Evolutionary conservation across 306 rosid genomes (phyloP), one percentile per base, ranked within the genome.

Genomic region (Aeschynomene evenia): DNA sequence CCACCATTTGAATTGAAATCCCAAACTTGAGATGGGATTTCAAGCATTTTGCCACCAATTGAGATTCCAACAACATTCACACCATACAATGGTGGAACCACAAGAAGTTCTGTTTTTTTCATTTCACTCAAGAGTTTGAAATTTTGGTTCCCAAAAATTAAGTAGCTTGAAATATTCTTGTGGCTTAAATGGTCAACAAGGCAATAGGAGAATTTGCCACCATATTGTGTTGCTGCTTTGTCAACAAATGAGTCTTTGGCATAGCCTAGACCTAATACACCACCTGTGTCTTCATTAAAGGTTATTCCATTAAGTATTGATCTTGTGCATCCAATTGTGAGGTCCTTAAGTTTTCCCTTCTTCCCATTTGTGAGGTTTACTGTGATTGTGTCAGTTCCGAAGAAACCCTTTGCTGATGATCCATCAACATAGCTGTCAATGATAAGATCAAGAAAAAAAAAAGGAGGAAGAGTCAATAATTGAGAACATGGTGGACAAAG

Each of bases 161-260:
- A 78, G 57, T 79, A 80, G 11, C 80, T 88, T 7, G 92, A 71
- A 26, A 85, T 68, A 19, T 77, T 70, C 43, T 3, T 64, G 68
- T 70, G 79, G 82, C 89, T 85, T 14, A 81, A 54, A 68, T 88
- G 96, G 66, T 94, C 97, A 40, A 91, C 85, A 0, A 94, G 77
- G 77, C 98, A 94, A 50, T 94, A 94, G 0, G 98, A 82, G 70
- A 94, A 84, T 45, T 79, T 88, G 70, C 82, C 84, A 64, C 87
- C 85, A 48, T 61, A 78, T 53, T 65, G 11, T 6, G 19, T 3
- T 9, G 72, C 66, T n/a, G 88, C 85, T 69, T 58, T 83, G 6
- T 66, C 22, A 0, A 85, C 61, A 55, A 94, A 90, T 1, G 92
- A 62, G 71, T 76, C 63, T 5, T 55, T 34, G n/a, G 78, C 29